Evolutionary conservation across 495 filamentous ascomycete genomes (phyloP).

Genomic region (Daldinia decipiens): DNA sequence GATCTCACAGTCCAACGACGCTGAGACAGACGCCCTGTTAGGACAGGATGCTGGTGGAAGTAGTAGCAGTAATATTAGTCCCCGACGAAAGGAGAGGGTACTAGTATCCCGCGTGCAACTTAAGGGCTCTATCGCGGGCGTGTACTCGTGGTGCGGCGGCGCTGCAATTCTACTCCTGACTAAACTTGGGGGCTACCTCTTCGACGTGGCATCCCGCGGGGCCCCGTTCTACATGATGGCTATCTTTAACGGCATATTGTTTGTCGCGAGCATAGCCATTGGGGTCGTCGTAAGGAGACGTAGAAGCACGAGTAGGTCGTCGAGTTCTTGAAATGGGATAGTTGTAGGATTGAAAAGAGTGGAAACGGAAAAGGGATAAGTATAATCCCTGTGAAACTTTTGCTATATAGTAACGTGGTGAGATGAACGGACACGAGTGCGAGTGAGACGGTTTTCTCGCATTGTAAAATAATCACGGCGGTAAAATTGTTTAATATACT

Average conservation of each 20-base stretch:
- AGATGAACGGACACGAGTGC: neutral
- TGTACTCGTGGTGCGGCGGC: conserved; percentile 92
- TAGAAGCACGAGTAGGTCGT: conserved; percentile 7
- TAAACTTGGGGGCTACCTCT: conserved; percentile 88
- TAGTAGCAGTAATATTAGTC: neutral
- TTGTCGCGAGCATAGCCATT: conserved; percentile 65
- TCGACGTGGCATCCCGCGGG: conserved; percentile 73
- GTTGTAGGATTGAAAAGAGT: neutral
- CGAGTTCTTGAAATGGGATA: neutral
- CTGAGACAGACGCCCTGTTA: conserved; percentile 46
- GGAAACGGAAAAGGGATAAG: neutral
- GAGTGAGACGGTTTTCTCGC: neutral
- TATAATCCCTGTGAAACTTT: neutral
- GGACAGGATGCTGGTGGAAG: conserved; percentile 19
- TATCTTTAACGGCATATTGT: conserved; percentile 78
- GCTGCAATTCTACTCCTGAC: conserved; percentile 90
- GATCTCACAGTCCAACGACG: neutral
- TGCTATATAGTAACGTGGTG: neutral
- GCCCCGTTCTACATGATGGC: conserved; percentile 95
- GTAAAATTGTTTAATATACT: neutral
- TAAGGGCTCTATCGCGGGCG: conserved; percentile 92
- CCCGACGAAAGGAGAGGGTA: conserved; percentile 34
- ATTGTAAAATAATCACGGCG: neutral
- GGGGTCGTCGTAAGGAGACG: conserved; percentile 40
- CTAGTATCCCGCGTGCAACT: conserved; percentile 63